These are phyloP conservation scores for Fusarium pseudoanthophilum DNA, from an alignment of 2,329 filamentous ascomycete genomes.

Conservation along the genomic window DNA sequence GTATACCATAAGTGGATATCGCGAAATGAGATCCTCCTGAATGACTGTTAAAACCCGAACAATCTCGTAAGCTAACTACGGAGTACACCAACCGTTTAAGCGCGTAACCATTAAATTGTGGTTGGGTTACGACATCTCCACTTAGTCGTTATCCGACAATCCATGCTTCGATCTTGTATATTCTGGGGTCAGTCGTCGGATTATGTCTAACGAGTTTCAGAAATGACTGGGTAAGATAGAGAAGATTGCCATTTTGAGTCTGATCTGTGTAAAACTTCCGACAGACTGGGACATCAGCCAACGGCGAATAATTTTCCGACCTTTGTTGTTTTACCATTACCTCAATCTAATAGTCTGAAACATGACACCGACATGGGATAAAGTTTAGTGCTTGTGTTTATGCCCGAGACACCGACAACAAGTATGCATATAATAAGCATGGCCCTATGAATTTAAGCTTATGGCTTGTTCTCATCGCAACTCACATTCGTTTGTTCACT, in stretches of 20 bases:
- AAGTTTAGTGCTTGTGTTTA: neutral
- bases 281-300: neutral
- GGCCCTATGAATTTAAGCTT: neutral
- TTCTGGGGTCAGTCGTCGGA: rapidly evolving
- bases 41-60: neutral
- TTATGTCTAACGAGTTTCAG: neutral
- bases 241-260: neutral
- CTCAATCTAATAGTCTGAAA: neutral
- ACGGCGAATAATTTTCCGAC: conserved; percentile 5
- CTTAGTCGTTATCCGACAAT: neutral
- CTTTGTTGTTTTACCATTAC: neutral
- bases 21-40: neutral
- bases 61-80: neutral
- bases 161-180: neutral
- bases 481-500: conserved; percentile 4
- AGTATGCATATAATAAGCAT: neutral
- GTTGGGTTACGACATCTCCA: neutral
- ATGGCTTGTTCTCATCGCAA: neutral
- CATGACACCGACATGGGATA: neutral
- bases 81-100: neutral
- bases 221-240: rapidly evolving
- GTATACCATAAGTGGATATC: neutral
- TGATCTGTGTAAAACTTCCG: neutral
- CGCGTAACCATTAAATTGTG: neutral
- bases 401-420: neutral